These are phyloP conservation scores for Eucalyptus paniculata DNA, from an alignment of 345 rosid species.

Conservation along the genomic window DNA sequence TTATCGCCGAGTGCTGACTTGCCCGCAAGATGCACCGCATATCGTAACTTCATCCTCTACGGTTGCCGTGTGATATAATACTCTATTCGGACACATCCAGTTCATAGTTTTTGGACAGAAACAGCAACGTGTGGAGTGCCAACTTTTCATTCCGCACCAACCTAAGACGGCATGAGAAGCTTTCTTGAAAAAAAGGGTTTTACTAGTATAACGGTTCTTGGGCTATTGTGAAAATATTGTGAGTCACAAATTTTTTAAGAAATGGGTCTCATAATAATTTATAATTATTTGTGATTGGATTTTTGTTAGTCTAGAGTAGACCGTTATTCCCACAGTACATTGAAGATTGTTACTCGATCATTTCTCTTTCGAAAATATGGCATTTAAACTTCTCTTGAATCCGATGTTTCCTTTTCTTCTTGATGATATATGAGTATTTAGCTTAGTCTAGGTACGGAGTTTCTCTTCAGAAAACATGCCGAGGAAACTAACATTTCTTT, in stretches of 20 bases:
- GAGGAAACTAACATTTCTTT: not conserved
- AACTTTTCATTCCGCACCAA: not conserved
- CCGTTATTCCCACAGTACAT: accelerated
- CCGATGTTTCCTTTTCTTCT: not conserved
- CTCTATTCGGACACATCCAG: not conserved
- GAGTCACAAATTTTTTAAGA: accelerated
- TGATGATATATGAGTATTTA: not conserved
- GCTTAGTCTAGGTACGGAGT: not conserved
- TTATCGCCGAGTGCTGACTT: not conserved
- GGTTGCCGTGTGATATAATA: not conserved
- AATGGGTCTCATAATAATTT: accelerated
- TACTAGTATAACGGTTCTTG: accelerated
- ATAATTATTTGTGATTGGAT: accelerated
- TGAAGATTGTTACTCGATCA: accelerated
- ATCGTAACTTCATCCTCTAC: not conserved
- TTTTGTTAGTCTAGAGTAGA: accelerated
- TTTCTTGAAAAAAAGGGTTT: not conserved
- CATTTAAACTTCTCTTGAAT: not conserved
- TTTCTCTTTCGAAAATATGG: not conserved
- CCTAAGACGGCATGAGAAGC: not conserved
- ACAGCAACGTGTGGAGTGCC: not conserved
- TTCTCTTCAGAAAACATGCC: not conserved
- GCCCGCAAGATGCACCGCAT: not conserved
- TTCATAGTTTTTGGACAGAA: not conserved
- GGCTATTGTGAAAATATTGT: too few relatives aligned